phyloP scores from a whole-genome alignment of 345 rosid genomes.

The Populus tremula region DNA sequence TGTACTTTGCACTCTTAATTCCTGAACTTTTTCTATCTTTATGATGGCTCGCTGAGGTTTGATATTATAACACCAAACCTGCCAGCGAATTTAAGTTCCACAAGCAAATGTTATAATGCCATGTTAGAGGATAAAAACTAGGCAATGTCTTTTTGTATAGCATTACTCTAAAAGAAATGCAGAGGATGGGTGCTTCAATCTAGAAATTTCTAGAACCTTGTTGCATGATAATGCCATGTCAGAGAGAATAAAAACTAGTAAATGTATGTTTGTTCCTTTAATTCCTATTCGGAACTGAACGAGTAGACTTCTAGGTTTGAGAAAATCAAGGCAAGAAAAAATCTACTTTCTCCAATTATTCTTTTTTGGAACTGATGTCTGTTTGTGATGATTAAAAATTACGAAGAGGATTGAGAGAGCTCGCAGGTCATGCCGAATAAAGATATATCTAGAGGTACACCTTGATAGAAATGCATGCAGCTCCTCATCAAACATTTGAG shows the following conservation, averaged over 20 bases:
- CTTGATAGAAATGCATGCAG: background rate
- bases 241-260: background rate
- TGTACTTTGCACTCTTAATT: background rate
- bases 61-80: background rate
- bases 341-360: background rate
- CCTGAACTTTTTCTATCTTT: background rate
- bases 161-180: background rate
- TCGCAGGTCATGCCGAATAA: background rate
- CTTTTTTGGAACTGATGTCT: background rate
- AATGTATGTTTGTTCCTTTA: background rate
- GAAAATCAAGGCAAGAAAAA: background rate
- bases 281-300: background rate
- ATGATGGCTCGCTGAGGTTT: background rate
- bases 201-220: background rate
- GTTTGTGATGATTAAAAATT: background rate
- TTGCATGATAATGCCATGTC: background rate
- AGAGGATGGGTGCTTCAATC: background rate
- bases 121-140: background rate
- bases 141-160: background rate
- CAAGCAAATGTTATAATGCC: background rate
- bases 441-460: background rate
- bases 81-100: background rate
- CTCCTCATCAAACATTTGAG: background rate
- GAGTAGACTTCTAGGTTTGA: background rate
- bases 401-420: background rate